phyloP scores from a whole-genome alignment of 2,329 filamentous ascomycete genomes.

The Xylaria hypoxylon region DNA sequence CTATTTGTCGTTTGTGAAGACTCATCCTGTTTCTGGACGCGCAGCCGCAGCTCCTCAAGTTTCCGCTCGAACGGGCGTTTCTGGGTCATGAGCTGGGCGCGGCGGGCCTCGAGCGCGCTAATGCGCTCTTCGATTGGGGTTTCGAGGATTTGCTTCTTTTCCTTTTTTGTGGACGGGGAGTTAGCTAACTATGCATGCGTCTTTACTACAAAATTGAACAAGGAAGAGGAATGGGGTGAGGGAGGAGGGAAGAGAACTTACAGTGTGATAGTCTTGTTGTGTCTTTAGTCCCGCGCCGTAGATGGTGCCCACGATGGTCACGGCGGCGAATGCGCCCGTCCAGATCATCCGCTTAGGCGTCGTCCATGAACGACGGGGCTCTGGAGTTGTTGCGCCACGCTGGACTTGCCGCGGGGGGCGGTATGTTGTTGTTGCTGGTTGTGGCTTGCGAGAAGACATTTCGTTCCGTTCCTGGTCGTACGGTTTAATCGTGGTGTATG shows the following conservation, averaged over 20 bases:
- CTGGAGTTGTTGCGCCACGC: constrained; percentile 15
- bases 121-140: constrained; percentile 59
- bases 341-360: constrained; percentile 47
- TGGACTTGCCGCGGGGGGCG: constrained; percentile 4
- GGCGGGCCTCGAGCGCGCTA: constrained; percentile 58
- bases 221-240: not conserved
- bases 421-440: not conserved
- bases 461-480: not conserved
- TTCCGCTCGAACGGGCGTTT: constrained; percentile 57
- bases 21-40: constrained; percentile 52
- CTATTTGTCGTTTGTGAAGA: not conserved
- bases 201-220: not conserved
- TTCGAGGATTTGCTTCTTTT: constrained; percentile 54
- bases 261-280: constrained; percentile 60
- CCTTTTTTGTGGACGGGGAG: constrained; percentile 38
- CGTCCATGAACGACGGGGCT: constrained; percentile 22
- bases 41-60: constrained; percentile 55
- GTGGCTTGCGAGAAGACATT: constrained; percentile 10
- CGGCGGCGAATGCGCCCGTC: constrained; percentile 60
- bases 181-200: not conserved
- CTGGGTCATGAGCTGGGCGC: constrained; percentile 54
- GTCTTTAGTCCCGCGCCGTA: constrained; percentile 64
- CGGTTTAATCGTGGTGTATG: not conserved
- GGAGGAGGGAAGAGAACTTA: constrained; percentile 41
- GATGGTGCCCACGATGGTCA: constrained; percentile 60